Conservation (phyloP, 2,329 filamentous ascomycete genomes). For the Orbilia javanica region DNA sequence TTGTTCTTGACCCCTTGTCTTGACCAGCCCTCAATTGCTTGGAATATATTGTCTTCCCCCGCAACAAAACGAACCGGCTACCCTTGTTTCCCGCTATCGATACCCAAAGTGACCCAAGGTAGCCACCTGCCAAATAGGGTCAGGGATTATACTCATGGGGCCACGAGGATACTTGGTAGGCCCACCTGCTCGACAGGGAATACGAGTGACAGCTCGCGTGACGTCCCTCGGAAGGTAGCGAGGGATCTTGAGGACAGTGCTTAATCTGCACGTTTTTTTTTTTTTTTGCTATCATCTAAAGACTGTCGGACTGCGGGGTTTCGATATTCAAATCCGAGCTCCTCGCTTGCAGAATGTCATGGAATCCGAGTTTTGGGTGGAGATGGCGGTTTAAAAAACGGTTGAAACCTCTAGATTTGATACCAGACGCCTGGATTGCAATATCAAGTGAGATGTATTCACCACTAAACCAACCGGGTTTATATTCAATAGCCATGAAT, state of each 20-base stretch:
- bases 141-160: slow-evolving; percentile 3
- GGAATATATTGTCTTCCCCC: not conserved
- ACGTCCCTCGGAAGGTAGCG: slow-evolving; percentile 36
- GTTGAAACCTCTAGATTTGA: not conserved
- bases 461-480: not conserved
- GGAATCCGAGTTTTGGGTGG: not conserved
- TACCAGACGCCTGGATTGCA: not conserved
- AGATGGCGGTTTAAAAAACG: slow-evolving; percentile 9
- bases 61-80: slow-evolving; percentile 6
- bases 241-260: slow-evolving; percentile 2
- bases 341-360: not conserved
- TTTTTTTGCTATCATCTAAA: not conserved
- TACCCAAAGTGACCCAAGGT: slow-evolving; percentile 5
- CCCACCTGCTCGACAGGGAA: slow-evolving; percentile 36
- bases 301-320: not conserved
- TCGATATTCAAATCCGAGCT: slow-evolving; percentile 5
- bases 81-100: slow-evolving; percentile 43
- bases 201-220: slow-evolving; percentile 36
- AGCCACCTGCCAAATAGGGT: slow-evolving; percentile 37
- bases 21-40: slow-evolving; percentile 5
- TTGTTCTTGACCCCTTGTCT: slow-evolving; percentile 6
- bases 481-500: not conserved
- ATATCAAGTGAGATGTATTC: not conserved
- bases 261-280: not conserved
- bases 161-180: slow-evolving; percentile 41